These are phyloP conservation scores for Leccinum uliginosum DNA, from an alignment of 768 basidiomycete genomes.

Conservation along the genomic window DNA sequence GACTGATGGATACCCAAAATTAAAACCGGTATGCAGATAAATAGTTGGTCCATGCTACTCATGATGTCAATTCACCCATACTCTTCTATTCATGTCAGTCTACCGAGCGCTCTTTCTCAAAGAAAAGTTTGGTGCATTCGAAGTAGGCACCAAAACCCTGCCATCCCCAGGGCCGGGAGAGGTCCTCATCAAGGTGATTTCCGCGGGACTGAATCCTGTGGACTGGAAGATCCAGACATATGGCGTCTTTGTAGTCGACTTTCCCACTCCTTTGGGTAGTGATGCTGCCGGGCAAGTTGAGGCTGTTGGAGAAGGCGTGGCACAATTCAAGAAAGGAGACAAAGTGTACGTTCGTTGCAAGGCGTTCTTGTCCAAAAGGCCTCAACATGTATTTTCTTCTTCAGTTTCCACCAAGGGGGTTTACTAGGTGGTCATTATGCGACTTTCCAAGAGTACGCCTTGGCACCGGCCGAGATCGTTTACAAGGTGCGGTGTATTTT, in stretches of 20 bases:
- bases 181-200: slow-evolving; percentile 38
- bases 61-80: not conserved
- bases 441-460: slow-evolving; percentile 27
- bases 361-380: not conserved
- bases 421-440: slow-evolving; percentile 1
- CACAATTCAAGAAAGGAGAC: slow-evolving; percentile 34
- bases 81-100: slow-evolving; percentile 6
- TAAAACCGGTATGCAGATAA: not conserved
- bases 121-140: slow-evolving; percentile 16
- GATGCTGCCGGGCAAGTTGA: slow-evolving; percentile 40
- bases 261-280: slow-evolving; percentile 34
- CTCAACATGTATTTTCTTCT: not conserved
- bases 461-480: slow-evolving; percentile 20
- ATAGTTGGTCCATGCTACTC: not conserved
- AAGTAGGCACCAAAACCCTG: slow-evolving; percentile 4
- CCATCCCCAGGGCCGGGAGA: slow-evolving; percentile 38
- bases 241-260: slow-evolving; percentile 11
- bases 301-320: slow-evolving; percentile 38
- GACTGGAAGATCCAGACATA: slow-evolving; percentile 32
- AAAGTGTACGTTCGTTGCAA: slow-evolving; percentile 9
- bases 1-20: not conserved
- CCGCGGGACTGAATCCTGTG: slow-evolving; percentile 42
- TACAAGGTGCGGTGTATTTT: slow-evolving; percentile 5
- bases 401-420: slow-evolving; percentile 18
- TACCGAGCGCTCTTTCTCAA: slow-evolving; percentile 17